phyloP scores from a whole-genome alignment of 23 red algal genomes.

The Gracilariopsis chorda region DNA sequence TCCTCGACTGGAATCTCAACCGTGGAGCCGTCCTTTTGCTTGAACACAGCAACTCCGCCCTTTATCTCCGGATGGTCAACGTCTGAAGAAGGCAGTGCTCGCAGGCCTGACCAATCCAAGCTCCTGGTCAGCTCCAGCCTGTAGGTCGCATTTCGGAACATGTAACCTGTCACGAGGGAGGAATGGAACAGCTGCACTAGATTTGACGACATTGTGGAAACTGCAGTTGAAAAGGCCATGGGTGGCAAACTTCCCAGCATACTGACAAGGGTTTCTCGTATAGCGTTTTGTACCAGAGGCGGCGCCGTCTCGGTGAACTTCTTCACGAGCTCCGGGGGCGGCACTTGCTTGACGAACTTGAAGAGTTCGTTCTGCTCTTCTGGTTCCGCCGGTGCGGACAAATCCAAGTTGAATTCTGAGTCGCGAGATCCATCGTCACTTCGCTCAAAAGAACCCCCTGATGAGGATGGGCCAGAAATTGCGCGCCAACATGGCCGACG shows the following conservation, averaged over 20 bases:
- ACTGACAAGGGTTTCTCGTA: constrained; percentile 75
- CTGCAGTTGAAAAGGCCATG: constrained; percentile 45
- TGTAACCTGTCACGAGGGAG: constrained; percentile 86
- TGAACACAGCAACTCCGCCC: constrained; percentile 68
- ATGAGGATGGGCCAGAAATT: neutral
- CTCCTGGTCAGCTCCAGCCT: constrained; percentile 63
- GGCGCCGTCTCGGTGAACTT: constrained; percentile 76
- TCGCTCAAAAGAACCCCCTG: neutral
- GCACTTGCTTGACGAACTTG: constrained; percentile 64
- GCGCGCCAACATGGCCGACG: constrained; percentile 9
- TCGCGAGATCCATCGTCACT: constrained; percentile 84
- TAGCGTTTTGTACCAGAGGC: constrained; percentile 86
- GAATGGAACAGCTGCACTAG: constrained; percentile 91
- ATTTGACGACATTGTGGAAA: constrained; percentile 78
- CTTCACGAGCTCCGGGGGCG: constrained; percentile 78
- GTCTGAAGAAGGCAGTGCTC: constrained; percentile 15
- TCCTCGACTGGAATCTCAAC: constrained; percentile 75
- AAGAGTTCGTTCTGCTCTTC: constrained; percentile 72
- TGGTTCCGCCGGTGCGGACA: neutral
- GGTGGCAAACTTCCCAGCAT: constrained; percentile 92
- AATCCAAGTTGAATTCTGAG: constrained; percentile 61
- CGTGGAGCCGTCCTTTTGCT: constrained; percentile 65
- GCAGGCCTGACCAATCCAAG: constrained; percentile 45
- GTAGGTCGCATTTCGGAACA: constrained; percentile 93
- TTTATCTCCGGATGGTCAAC: constrained; percentile 44